Evolutionary conservation across 257 asterid species (phyloP).

Genomic region (Solanum etuberosum): DNA sequence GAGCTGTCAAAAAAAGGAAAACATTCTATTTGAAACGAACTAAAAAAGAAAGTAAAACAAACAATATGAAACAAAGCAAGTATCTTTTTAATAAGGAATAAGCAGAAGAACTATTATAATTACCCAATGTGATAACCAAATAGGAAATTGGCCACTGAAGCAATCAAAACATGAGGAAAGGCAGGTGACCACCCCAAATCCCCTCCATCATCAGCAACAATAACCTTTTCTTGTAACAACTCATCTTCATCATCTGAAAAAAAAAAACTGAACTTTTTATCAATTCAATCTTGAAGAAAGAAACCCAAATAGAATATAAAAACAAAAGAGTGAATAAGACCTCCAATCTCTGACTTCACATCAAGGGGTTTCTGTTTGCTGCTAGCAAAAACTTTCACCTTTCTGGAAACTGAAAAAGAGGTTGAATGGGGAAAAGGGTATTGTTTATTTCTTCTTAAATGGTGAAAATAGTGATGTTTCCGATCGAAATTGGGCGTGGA

Average conservation of each 20-base stretch:
- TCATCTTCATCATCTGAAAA: conserved; percentile 27
- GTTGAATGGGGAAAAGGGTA: conserved; percentile 10
- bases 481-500: neutral
- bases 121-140: conserved; percentile 91
- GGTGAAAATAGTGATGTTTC: neutral
- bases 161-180: conserved; percentile 58
- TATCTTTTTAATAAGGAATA: neutral
- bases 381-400: conserved; percentile 14
- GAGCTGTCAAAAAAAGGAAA: neutral
- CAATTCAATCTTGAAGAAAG: neutral
- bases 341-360: neutral
- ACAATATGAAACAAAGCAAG: neutral
- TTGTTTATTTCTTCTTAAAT: neutral
- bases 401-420: conserved; percentile 21
- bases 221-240: conserved; percentile 15
- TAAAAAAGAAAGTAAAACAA: neutral
- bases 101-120: neutral
- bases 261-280: neutral
- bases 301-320: neutral
- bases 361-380: conserved; percentile 11
- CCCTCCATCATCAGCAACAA: conserved; percentile 43
- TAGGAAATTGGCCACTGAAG: conserved; percentile 86
- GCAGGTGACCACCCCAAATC: conserved; percentile 69
- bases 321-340: neutral
- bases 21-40: neutral